Evolutionary conservation across 768 basidiomycete species (phyloP), one percentile per base, ranked within the genome.

Genomic region (Lactarius psammicola): DNA sequence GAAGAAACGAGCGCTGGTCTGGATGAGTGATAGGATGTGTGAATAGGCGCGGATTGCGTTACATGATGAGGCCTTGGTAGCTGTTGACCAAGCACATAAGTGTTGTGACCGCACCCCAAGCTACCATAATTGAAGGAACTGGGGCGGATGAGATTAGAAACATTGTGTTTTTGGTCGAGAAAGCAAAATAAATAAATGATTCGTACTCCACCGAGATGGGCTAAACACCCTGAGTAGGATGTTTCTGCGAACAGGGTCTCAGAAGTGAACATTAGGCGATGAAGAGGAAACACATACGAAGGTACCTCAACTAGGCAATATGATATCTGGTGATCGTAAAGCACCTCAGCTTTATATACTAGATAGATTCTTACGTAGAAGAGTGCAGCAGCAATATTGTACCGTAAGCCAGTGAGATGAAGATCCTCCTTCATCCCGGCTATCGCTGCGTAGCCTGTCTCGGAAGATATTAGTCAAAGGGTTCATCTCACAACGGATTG

Each of bases 401-500:
- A 79, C 40, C 66, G 70, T 33, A 77, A 70, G 1, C 78, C 77
- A 15, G 71, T 63, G 28, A 79, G 74, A 26, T 76, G 31, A 54
- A 79, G 68, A 64, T 82, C 79, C 1, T 60, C 68, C 18, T 76
- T 71, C 80, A 82, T 77, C 20, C 81, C 81, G 9, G 82, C 81
- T 30, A 84, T 76, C 72, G 46, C 46, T 33, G 70, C 70, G 67
- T 71, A 69, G 31, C 62, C 70, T 70, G 49, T 49, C 23, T 42
- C 11, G 10, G 23, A 38, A 46, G 38, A 49, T 23, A 40, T 4
- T 40, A 15, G 42, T 38, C 13, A 23, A 4, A 20, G 28, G 17
- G 4, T 18, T 26, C 26, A 11, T 33, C 4, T 20, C 26, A 49
- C 23, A 6, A 40, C 2, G 31, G 18, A 8, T 46, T 4, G 34